Evolutionary conservation across 306 rosid genomes (phyloP).

Genomic region (Fragaria ananassa): DNA sequence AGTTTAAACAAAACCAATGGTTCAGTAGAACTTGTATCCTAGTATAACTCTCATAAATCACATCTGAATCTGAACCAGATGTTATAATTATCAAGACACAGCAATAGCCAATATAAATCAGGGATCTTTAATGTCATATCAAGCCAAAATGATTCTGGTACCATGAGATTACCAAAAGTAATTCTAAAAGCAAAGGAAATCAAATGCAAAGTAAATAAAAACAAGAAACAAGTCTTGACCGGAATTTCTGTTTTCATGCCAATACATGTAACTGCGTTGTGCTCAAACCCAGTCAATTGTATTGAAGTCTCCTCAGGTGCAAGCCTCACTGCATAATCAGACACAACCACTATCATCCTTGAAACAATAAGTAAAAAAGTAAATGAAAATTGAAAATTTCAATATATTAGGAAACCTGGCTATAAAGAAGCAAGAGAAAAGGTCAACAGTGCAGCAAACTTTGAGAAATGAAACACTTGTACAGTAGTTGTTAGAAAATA

Average conservation of each 20-base stretch:
- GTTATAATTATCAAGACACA: constrained; percentile 9
- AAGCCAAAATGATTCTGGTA: neutral
- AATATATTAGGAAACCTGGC: neutral
- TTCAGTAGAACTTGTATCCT: neutral
- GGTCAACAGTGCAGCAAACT: neutral
- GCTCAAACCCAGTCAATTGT: constrained; percentile 76
- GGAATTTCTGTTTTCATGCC: constrained; percentile 95
- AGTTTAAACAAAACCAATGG: neutral
- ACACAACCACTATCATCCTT: constrained; percentile 9
- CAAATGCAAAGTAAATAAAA: constrained; percentile 12
- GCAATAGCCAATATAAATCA: neutral
- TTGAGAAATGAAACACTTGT: neutral
- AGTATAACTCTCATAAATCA: constrained; percentile 8
- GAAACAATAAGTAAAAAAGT: neutral
- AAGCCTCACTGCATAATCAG: constrained; percentile 74
- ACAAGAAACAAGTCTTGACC: constrained; percentile 39
- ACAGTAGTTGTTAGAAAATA: neutral
- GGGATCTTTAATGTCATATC: neutral
- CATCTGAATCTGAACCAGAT: neutral
- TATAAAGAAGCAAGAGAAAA: neutral
- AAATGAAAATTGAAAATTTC: neutral
- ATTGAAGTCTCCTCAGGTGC: constrained; percentile 79
- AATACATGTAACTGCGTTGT: constrained; percentile 84
- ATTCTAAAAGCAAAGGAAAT: neutral
- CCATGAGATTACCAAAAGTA: neutral